Evolutionary conservation across 148 eudicot genomes (phyloP), one percentile per base, ranked within the genome.

Genomic region (Persicaria maculosa): DNA sequence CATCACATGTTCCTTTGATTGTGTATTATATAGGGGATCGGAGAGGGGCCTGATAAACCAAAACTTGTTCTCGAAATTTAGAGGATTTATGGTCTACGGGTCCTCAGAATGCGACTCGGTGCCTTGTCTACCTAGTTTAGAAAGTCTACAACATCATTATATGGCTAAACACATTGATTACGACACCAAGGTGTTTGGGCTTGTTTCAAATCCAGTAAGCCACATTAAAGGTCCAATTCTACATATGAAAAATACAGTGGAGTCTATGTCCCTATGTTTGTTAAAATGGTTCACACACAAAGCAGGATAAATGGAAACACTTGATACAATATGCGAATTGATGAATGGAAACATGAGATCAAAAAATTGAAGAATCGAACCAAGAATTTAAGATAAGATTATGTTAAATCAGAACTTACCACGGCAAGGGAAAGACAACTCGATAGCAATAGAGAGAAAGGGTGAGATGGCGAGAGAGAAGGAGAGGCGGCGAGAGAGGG

Each of bases 1-100:
- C 46, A 71, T 47, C 77, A 74, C 76, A 86, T 86, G 77, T 81
- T 31, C 86, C 88, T 4, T 17, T 81, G 36, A 86, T 86, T 75
- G 84, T 83, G 4, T 77, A 81, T 76, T 75, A 80, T 54, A 72
- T 72, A 25, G 88, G 88, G n/a, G n/a, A n/a, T n/a, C n/a, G 57
- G 88, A 83, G 46, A 77, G 88, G 62, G 88, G 88, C 15, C 81
- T 86, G 5, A 83, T 86, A 40, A 81, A 84, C 62, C 86, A 83
- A 68, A 11, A 83, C 72, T 55, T 86, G 65, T 73, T 80, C 19
- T 82, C 86, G 44, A 86, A 86, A 76, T 86, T 86, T 74, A 86
- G 86, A 69, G 75, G 83, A 11, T 4, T 70, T 77, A 65, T 86
- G 22, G 81, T 81, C 2, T 86, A 83, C 44, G 88, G 88, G 53